Evolutionary conservation across 2,329 filamentous ascomycete species (phyloP).

Genomic region (Cladophialophora psammophila): DNA sequence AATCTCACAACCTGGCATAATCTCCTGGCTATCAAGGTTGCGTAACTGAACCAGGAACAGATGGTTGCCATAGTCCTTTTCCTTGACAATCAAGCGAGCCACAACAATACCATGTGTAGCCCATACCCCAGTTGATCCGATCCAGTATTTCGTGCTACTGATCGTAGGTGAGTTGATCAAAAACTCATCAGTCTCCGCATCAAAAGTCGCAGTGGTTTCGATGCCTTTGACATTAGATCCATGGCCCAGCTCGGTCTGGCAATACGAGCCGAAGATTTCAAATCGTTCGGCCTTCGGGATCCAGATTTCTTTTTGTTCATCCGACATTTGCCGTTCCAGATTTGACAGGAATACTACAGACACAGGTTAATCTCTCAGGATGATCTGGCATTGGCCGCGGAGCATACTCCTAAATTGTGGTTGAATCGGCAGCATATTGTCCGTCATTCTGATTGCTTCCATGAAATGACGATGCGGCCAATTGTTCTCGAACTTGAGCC

Average conservation of each 20-base stretch:
- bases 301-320: constrained; percentile 41
- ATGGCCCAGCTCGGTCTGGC: constrained; percentile 47
- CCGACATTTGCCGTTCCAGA: constrained; percentile 40
- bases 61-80: constrained; percentile 44
- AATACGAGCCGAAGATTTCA: constrained; percentile 44
- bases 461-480: constrained; percentile 39
- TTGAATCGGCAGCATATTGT: constrained; percentile 41
- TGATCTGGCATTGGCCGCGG: background rate
- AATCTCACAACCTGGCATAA: constrained; percentile 42
- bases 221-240: constrained; percentile 45
- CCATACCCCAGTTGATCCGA: constrained; percentile 43
- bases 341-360: constrained; percentile 40
- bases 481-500: constrained; percentile 36
- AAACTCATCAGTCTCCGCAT: constrained; percentile 43
- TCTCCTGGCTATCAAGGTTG: constrained; percentile 40
- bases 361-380: background rate
- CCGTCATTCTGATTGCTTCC: constrained; percentile 37
- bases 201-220: constrained; percentile 46
- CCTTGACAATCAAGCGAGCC: constrained; percentile 43
- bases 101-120: constrained; percentile 45
- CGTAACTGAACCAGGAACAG: constrained; percentile 45
- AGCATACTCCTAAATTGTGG: constrained; percentile 37
- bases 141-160: constrained; percentile 45
- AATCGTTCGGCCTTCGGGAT: constrained; percentile 40
- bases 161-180: constrained; percentile 44